phyloP scores from a whole-genome alignment of 371 early-diverging fungal species.

The Actinomortierella wolfii region DNA sequence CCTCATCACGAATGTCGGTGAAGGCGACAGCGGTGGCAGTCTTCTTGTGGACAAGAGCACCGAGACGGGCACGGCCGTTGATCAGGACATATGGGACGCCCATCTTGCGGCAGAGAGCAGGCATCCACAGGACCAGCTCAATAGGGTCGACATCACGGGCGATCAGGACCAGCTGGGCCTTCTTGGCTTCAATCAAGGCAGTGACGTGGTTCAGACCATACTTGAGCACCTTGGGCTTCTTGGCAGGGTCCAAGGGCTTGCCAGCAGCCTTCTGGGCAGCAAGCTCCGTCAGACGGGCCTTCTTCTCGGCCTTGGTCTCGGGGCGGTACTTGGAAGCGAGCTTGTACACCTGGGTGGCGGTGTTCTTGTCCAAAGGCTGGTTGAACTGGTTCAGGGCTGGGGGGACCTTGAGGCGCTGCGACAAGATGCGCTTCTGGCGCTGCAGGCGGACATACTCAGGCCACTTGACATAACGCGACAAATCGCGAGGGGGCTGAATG shows the following conservation, averaged over 20 bases:
- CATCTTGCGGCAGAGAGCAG: conserved; percentile 99
- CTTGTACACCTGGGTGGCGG: conserved; percentile 93
- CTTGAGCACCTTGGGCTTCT: conserved; percentile 95
- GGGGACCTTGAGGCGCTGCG: conserved; percentile 97
- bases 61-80: conserved; percentile 95
- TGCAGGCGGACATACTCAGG: conserved; percentile 95
- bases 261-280: conserved; percentile 82
- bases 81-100: conserved; percentile 98
- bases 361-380: conserved; percentile 92
- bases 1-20: conserved; percentile 91
- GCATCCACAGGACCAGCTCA: conserved; percentile 97
- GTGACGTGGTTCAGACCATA: conserved; percentile 99
- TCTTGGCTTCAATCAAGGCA: conserved; percentile 93
- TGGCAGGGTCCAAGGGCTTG: conserved; percentile 59
- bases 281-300: conserved; percentile 79
- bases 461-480: conserved; percentile 94
- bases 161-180: conserved; percentile 97
- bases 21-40: conserved; percentile 95
- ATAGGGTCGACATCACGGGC: conserved; percentile 99
- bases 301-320: conserved; percentile 95
- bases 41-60: conserved; percentile 98
- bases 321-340: conserved; percentile 96
- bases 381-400: conserved; percentile 99
- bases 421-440: conserved; percentile 92
- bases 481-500: conserved; percentile 91